Conservation (phyloP, 169 alveolate genomes). For the Theileria sp. region DNA sequence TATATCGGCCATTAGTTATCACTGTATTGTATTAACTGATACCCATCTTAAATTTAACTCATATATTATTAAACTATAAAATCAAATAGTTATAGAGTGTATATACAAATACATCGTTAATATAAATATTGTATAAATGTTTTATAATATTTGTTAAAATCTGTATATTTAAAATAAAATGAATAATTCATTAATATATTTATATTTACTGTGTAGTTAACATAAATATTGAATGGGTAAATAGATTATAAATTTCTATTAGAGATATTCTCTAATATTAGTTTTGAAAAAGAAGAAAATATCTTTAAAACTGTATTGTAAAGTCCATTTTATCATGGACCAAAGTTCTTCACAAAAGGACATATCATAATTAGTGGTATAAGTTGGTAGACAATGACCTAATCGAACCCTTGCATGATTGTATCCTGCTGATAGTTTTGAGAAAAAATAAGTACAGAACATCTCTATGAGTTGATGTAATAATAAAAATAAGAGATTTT, state of each 20-base stretch:
- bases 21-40: no score
- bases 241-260: background rate
- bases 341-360: background rate
- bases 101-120: no score
- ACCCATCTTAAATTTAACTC: no score
- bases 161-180: no score
- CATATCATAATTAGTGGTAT: background rate
- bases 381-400: slow-evolving; percentile 2
- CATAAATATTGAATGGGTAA: background rate
- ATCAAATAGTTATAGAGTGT: background rate
- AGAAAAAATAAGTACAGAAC: background rate
- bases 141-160: no score
- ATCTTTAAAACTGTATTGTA: background rate
- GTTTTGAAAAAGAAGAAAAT: background rate
- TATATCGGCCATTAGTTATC: background rate
- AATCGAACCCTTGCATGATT: background rate
- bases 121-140: no score
- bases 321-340: background rate
- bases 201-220: background rate
- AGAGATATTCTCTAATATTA: background rate
- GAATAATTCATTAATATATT: no score
- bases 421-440: background rate
- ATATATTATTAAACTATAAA: no score
- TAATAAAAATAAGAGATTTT: background rate
- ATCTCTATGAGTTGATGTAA: background rate